phyloP scores from a whole-genome alignment of 2,329 filamentous ascomycete genomes.

The Reticulascus tulasneorum region DNA sequence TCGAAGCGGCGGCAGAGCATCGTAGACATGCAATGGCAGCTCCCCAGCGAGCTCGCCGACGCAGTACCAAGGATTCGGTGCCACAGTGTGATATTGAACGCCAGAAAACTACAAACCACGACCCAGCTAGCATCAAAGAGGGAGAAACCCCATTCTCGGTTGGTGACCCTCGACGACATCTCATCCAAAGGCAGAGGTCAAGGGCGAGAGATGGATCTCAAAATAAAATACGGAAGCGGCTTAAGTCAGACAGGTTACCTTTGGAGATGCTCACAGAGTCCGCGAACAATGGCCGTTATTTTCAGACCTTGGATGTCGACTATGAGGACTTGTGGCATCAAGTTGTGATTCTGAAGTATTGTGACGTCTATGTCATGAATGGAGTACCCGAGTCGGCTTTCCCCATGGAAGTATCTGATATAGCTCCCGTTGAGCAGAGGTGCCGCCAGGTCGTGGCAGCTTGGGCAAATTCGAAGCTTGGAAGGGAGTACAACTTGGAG shows the following conservation, averaged over 20 bases:
- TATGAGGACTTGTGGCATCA: background rate
- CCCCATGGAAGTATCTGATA: constrained; percentile 1
- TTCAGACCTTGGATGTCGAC: background rate
- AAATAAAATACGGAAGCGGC: constrained; percentile 15
- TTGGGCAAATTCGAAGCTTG: constrained; percentile 5
- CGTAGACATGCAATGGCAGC: too few relatives aligned
- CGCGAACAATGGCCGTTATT: too few relatives aligned
- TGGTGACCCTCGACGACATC: constrained; percentile 10
- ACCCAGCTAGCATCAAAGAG: background rate
- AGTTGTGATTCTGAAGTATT: background rate
- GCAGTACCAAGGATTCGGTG: too few relatives aligned
- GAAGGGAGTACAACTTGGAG: constrained; percentile 4
- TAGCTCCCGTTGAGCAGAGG: constrained; percentile 3
- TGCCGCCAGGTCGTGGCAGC: constrained; percentile 6
- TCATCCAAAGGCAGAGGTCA: constrained; percentile 17
- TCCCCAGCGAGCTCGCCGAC: too few relatives aligned
- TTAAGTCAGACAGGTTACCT: constrained; percentile 19
- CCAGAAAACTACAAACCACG: too few relatives aligned
- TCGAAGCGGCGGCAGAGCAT: too few relatives aligned
- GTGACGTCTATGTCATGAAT: constrained; percentile 6
- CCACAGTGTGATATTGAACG: too few relatives aligned
- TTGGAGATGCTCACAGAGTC: constrained; percentile 16
- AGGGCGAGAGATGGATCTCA: too few relatives aligned
- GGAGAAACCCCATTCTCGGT: too few relatives aligned
- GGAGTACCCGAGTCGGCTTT: constrained; percentile 5